Evolutionary conservation across 306 rosid species (phyloP).

Genomic region (Inga oerstediana): DNA sequence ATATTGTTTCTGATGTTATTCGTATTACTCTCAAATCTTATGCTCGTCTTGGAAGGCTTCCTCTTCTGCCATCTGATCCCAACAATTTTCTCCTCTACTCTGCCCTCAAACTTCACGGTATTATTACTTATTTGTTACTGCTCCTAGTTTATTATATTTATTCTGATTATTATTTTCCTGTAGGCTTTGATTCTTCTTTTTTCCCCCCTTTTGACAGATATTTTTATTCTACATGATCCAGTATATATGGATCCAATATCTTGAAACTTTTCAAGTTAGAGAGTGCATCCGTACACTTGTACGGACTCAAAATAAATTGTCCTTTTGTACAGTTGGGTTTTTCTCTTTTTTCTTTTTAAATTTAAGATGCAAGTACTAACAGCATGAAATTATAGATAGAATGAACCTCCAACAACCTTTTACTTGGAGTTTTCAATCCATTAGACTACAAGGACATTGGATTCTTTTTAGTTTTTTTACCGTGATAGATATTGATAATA

Average conservation of each 20-base stretch:
- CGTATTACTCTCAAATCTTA: conserved; percentile 63
- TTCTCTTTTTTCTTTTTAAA: no score
- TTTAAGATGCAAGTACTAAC: no score
- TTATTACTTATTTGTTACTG: background rate
- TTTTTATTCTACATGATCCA: background rate
- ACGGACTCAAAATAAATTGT: background rate
- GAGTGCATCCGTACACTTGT: background rate
- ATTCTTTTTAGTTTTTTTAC: no score
- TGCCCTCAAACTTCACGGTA: background rate
- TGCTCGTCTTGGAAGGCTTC: conserved; percentile 70
- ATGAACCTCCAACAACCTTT: no score
- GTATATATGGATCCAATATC: background rate
- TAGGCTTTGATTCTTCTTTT: background rate
- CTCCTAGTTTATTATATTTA: background rate
- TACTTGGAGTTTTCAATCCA: no score
- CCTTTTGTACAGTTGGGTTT: background rate
- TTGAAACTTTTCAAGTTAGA: background rate
- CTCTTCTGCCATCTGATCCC: conserved; percentile 56
- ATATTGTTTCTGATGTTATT: conserved; percentile 55
- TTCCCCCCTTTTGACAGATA: background rate
- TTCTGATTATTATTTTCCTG: background rate
- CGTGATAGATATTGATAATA: no score
- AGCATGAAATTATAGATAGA: no score
- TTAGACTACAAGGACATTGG: no score
- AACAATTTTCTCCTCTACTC: conserved; percentile 43